Base-by-base conservation (phyloP, 345 rosid species). In the Salix brachista region DNA sequence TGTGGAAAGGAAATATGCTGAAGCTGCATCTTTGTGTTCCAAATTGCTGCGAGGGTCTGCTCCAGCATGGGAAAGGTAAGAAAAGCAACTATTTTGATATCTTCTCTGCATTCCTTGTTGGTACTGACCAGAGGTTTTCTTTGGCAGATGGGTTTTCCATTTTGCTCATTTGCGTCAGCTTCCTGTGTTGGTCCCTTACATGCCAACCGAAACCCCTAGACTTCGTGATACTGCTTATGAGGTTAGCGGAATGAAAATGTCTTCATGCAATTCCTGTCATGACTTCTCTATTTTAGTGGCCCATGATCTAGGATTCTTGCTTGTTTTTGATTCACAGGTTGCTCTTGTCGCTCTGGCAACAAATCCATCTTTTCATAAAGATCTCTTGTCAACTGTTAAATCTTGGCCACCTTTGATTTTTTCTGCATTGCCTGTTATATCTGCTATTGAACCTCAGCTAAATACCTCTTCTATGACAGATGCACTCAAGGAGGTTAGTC, bases 101-200 rank as follows among this genome's bases (percentile, higher is more conserved):
- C 39, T 77, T 52, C 65, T 76, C 75, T 32, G 61, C 72, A 78
- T 74, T 74, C 60, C 72, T 67, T 78, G 66, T 52, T 81, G 56
- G 73, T 76, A 79, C 61, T 79, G 50, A 77, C 50, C 10, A 34
- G 70, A 54, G 67, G 54, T 75, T 86, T 79, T 77, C 76, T 79
- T 80, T 54, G 77, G 66, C 90, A 96, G 99, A 80, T 96, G 99
- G 99, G 96, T 94, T 85, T 96, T 96, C 89, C 98, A 92, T 81
- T 96, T 96, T 87, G 99, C 99, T 76, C 98, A 94, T 85, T 94
- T 96, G 60, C 99, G 97, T 42, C 99, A 92, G 79, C 96, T 96
- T 69, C 98, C 97, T 67, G 96, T 91, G 44, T 86, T 96, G 90
- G 97, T 94, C 84, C 99, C 97, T 58, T 90, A 87, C 80, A 94